Evolutionary conservation across 768 basidiomycete species (phyloP), one percentile per base, ranked within the genome.

Genomic region (Pleurotus giganteus): DNA sequence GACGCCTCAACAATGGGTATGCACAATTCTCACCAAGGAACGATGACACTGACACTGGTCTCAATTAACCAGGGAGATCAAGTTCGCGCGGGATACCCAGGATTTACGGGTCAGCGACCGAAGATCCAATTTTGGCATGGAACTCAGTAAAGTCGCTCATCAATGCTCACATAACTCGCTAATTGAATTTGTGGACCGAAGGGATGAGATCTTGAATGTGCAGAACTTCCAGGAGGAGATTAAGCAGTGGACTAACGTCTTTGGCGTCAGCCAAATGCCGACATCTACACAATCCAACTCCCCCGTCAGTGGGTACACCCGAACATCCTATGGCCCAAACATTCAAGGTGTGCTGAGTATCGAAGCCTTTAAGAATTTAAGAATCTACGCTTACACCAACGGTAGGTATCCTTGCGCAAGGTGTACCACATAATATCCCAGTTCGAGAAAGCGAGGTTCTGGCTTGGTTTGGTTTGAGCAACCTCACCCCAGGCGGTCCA

Each of bases 101-200:
- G 80, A 15, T 83, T 74, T 66, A 78, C 77, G n/a, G 82, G 81
- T 23, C 12, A 71, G 5, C 70, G 75, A 36, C 79, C 81, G 3
- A 79, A 74, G 57, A 69, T 84, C 59, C 78, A 79, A 62, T 67
- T 80, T 47, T 82, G 79, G 77, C 80, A 82, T 66, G 81, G 81
- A 55, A 82, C 81, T 1, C 63, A 61, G 67, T 74, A 56, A 36
- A 69, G 49, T 11, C 15, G 12, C n/a, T 26, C 17, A 1, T 42
- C 17, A 27, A 2, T 43, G n/a, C 42, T 17, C 26, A 27, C 9
- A 3, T 24, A 21, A 2, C 7, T 44, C 15, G 17, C 26, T 28
- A 37, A 24, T 28, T 19, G 21, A 59, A 36, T 31, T 45, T 29
- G 43, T 54, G 27, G 23, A 9, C 19, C n/a, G n/a, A 47, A 79